phyloP scores from a whole-genome alignment of 2,329 filamentous ascomycete genomes.

The Seiridium unicorne region DNA sequence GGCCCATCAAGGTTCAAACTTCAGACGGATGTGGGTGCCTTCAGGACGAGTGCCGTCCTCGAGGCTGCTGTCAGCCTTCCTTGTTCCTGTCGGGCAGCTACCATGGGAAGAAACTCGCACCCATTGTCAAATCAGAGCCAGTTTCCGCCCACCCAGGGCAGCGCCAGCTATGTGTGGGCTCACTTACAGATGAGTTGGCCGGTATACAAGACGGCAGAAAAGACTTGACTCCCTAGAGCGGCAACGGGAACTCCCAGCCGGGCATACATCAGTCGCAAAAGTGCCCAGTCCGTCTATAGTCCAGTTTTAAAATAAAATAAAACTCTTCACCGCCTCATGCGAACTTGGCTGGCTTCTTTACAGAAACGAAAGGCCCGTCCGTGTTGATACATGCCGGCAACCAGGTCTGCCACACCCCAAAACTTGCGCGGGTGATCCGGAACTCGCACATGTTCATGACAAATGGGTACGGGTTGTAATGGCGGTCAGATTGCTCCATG shows the following conservation, averaged over 20 bases:
- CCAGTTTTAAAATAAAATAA: neutral
- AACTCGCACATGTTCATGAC: neutral
- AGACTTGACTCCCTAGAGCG: neutral
- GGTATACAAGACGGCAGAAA: neutral
- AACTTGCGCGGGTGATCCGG: neutral
- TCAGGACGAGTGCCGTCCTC: constrained; percentile 14
- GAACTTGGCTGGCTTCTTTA: neutral
- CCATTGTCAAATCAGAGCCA: constrained; percentile 3
- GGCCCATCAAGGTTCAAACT: constrained; percentile 3
- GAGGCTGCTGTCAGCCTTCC: constrained; percentile 16
- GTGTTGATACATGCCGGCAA: neutral
- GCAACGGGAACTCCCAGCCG: neutral
- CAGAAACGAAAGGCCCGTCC: neutral
- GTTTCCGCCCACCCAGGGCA: neutral
- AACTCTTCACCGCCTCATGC: constrained; percentile 4
- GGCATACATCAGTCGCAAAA: neutral
- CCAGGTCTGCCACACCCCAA: neutral
- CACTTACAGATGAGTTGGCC: no score
- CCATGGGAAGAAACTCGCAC: constrained; percentile 11
- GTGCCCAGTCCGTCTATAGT: neutral
- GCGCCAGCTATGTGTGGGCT: no score
- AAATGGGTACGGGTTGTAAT: neutral
- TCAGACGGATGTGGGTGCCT: constrained; percentile 8
- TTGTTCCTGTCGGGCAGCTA: constrained; percentile 20
- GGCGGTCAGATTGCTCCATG: neutral